Percentiles rank a stretch among this genome's conserved stretches.
Evolutionary conservation across 2,329 filamentous ascomycete species (phyloP).

Genomic region (Lasiodiplodia theobromae): DNA sequence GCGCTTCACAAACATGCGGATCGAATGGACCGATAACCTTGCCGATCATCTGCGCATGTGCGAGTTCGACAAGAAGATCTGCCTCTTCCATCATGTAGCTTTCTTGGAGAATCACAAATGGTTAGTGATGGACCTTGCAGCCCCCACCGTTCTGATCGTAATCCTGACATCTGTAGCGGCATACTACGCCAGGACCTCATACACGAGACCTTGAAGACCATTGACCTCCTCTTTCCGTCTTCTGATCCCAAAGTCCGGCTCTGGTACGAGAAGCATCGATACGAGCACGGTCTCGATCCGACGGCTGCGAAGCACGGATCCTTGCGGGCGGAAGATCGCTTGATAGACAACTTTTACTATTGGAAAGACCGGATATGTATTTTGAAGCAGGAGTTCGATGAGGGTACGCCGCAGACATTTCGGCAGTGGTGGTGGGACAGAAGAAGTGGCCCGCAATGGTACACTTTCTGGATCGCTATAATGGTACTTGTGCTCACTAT

Average conservation of each 20-base stretch:
- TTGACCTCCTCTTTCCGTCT: constrained; percentile 48
- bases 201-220: constrained; percentile 48
- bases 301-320: constrained; percentile 39
- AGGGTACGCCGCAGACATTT: constrained; percentile 45
- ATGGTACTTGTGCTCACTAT: constrained; percentile 45
- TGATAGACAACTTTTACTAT: constrained; percentile 43
- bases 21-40: constrained; percentile 50
- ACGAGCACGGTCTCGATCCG: constrained; percentile 37
- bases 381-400: constrained; percentile 53
- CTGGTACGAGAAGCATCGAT: constrained; percentile 36
- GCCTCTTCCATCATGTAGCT: constrained; percentile 52
- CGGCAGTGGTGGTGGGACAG: constrained; percentile 55
- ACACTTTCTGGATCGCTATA: constrained; percentile 56
- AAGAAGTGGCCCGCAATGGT: constrained; percentile 54
- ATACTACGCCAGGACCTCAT: constrained; percentile 42
- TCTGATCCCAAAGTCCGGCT: constrained; percentile 35
- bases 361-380: constrained; percentile 55
- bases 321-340: constrained; percentile 44
- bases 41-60: constrained; percentile 51
- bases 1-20: constrained; percentile 48
- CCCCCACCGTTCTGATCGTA: not conserved
- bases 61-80: constrained; percentile 48
- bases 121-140: not conserved
- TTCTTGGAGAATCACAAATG: constrained; percentile 44
- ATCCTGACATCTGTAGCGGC: constrained; percentile 32